phyloP scores from a whole-genome alignment of 345 rosid genomes.

The Kernera saxatilis region DNA sequence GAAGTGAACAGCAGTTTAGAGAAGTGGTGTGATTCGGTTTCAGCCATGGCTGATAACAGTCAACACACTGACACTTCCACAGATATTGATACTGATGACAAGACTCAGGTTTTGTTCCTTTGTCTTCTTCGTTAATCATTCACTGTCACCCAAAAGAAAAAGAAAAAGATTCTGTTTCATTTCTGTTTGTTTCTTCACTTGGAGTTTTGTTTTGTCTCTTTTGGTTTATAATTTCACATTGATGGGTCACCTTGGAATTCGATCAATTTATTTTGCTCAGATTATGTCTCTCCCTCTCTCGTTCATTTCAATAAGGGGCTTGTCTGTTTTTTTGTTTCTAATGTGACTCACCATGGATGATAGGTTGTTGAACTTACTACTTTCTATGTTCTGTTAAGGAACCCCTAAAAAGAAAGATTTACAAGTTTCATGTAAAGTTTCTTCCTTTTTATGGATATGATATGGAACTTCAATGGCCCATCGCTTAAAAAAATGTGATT shows the following conservation, averaged over 20 bases:
- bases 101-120: conserved; percentile 56
- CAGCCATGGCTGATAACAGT: conserved; percentile 76
- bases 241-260: conserved; percentile 36
- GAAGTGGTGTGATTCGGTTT: conserved; percentile 75
- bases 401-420: neutral
- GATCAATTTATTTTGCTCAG: conserved; percentile 11
- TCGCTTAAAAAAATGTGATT: neutral
- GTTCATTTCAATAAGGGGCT: neutral
- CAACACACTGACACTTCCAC: conserved; percentile 97
- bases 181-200: conserved; percentile 19
- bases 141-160: neutral
- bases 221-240: neutral
- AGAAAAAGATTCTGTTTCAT: conserved; percentile 20
- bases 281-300: neutral
- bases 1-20: conserved; percentile 53
- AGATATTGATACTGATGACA: conserved; percentile 85
- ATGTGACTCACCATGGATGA: conserved; percentile 8
- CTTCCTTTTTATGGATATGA: neutral
- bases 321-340: neutral
- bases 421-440: neutral
- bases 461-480: neutral
- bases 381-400: neutral
- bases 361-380: neutral
- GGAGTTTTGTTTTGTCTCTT: conserved; percentile 28
- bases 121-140: conserved; percentile 25